phyloP scores from a whole-genome alignment of 306 rosid genomes.

The Lithocarpus polystachyus region DNA sequence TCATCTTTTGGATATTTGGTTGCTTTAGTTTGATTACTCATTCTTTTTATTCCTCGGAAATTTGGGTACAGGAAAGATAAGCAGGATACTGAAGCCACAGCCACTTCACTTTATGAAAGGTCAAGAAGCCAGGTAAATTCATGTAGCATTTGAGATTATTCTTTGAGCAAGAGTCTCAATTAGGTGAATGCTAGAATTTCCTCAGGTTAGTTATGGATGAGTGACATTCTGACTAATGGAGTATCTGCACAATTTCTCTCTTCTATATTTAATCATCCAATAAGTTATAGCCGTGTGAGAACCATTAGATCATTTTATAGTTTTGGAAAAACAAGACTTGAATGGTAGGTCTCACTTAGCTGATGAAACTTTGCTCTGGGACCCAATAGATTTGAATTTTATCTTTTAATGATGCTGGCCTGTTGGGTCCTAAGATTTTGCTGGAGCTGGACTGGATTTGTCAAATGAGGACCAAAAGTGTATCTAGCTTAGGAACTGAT shows the following conservation, averaged over 20 bases:
- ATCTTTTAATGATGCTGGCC: too few species aligned
- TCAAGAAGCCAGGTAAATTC: slow-evolving; percentile 72
- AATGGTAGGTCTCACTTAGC: neutral
- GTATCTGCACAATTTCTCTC: neutral
- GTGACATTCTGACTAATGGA: neutral
- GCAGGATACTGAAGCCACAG: slow-evolving; percentile 41
- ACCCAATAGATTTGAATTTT: neutral
- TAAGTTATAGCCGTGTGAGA: neutral
- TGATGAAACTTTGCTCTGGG: neutral
- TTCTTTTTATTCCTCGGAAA: slow-evolving; percentile 8
- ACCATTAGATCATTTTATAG: neutral
- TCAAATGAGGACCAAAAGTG: too few species aligned
- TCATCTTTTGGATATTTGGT: neutral
- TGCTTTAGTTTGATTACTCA: slow-evolving; percentile 1
- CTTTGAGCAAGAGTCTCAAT: slow-evolving; percentile 2
- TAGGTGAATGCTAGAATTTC: slow-evolving; percentile 11
- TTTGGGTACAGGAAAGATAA: slow-evolving; percentile 50
- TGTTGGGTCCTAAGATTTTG: too few species aligned
- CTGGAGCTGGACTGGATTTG: too few species aligned
- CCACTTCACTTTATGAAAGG: slow-evolving; percentile 37
- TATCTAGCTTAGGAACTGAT: too few species aligned
- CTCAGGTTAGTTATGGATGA: neutral
- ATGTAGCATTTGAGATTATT: slow-evolving; percentile 1
- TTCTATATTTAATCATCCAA: neutral
- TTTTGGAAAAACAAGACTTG: neutral